These are phyloP conservation scores for Malassezia caprae DNA, from an alignment of 1,284 basidiomycete species.

Conservation along the genomic window DNA sequence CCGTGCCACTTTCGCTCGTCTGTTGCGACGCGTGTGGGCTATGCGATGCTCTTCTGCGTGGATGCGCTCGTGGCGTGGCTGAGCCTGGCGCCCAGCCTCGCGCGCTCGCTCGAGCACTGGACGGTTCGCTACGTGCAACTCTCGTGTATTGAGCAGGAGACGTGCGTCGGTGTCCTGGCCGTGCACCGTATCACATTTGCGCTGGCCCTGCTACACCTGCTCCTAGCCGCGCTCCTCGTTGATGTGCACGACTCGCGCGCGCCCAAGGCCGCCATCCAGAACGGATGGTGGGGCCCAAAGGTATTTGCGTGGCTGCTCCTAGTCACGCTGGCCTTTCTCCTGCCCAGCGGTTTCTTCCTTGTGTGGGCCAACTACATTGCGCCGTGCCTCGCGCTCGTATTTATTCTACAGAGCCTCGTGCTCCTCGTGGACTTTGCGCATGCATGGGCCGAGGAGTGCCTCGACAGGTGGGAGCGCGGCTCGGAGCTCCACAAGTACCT, in stretches of 20 bases:
- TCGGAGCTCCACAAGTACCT: constrained; percentile 94
- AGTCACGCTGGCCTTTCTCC: constrained; percentile 72
- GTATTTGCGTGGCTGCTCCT: constrained; percentile 73
- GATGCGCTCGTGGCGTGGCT: constrained; percentile 96
- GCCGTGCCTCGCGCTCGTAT: constrained; percentile 79
- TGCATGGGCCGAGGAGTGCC: constrained; percentile 91
- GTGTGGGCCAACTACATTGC: constrained; percentile 89
- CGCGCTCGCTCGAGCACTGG: constrained; percentile 79
- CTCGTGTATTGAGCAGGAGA: constrained; percentile 76
- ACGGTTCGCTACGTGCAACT: constrained; percentile 96
- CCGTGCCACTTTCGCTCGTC: constrained; percentile 98
- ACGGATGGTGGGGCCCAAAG: constrained; percentile 99
- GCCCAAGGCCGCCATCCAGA: constrained; percentile 87
- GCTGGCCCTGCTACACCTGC: constrained; percentile 73
- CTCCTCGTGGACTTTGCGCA: constrained; percentile 98
- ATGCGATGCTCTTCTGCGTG: constrained; percentile 86
- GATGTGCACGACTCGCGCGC: constrained; percentile 81
- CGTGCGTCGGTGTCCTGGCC: constrained; percentile 91
- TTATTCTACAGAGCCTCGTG: constrained; percentile 88
- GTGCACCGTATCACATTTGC: constrained; percentile 97
- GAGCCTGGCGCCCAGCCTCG: constrained; percentile 80
- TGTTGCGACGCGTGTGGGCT: constrained; percentile 92
- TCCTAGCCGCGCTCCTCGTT: constrained; percentile 68
- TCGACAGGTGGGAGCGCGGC: constrained; percentile 80
- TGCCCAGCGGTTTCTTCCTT: constrained; percentile 87